Conservation (phyloP, 2,329 filamentous ascomycete genomes). For the Cadophora sp. region DNA sequence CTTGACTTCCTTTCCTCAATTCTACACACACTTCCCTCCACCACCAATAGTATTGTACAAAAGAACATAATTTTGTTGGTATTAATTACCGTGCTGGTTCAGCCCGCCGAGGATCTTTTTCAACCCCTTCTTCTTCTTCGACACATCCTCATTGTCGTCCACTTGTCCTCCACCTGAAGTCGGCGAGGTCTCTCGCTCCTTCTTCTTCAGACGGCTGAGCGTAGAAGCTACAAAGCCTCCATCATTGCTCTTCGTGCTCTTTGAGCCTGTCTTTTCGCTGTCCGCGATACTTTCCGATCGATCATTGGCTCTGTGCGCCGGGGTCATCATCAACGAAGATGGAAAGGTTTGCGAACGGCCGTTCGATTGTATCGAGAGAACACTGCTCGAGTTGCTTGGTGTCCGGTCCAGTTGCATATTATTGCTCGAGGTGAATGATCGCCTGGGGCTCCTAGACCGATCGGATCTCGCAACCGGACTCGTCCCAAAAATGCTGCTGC, state of each 20-base stretch:
- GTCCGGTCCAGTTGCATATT: slow-evolving; percentile 35
- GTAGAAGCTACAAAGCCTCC: slow-evolving; percentile 37
- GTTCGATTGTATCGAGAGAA: slow-evolving; percentile 34
- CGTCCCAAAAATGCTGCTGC: slow-evolving; percentile 38
- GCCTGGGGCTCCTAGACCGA: slow-evolving; percentile 41
- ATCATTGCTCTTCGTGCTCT: slow-evolving; percentile 28
- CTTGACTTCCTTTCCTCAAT: slow-evolving; percentile 1
- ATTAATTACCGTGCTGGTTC: slow-evolving; percentile 17
- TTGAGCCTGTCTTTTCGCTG: slow-evolving; percentile 24
- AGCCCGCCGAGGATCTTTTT: slow-evolving; percentile 43
- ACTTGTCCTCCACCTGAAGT: slow-evolving; percentile 2
- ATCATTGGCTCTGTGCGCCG: slow-evolving; percentile 28
- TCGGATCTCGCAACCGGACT: slow-evolving; percentile 40
- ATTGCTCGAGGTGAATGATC: slow-evolving; percentile 42
- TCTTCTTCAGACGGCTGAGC: slow-evolving; percentile 38
- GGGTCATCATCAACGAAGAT: slow-evolving; percentile 41
- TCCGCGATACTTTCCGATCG: slow-evolving; percentile 26
- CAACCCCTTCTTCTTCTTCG: slow-evolving; percentile 44
- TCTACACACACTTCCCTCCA: not conserved
- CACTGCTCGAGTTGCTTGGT: slow-evolving; percentile 41
- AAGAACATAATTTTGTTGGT: slow-evolving; percentile 9
- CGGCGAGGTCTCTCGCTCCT: slow-evolving; percentile 24
- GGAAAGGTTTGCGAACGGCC: slow-evolving; percentile 30
- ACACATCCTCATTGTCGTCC: slow-evolving; percentile 32
- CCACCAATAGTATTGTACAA: slow-evolving; percentile 24